phyloP scores from a whole-genome alignment of 352 stramenopile genomes.

The Thalassiosira livingstoniorum region DNA sequence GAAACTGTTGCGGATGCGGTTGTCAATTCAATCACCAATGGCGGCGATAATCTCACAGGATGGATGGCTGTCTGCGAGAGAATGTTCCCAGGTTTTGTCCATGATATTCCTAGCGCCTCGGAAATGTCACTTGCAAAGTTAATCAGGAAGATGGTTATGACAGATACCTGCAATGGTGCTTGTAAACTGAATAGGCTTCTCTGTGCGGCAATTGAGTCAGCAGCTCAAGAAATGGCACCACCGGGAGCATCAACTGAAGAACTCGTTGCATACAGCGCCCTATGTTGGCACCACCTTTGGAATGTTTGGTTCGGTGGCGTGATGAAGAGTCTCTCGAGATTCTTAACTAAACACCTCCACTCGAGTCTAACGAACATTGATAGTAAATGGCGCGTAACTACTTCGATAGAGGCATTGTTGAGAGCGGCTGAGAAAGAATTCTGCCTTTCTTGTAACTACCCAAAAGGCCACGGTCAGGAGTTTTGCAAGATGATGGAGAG shows the following conservation, averaged over 20 bases:
- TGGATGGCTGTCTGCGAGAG: not conserved
- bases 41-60: constrained; percentile 2
- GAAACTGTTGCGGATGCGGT: constrained; percentile 1
- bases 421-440: constrained; percentile 22
- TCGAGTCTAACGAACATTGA: constrained; percentile 22
- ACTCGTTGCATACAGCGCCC: constrained; percentile 2
- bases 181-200: constrained; percentile 9
- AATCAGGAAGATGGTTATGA: not conserved
- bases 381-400: constrained; percentile 2
- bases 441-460: constrained; percentile 21
- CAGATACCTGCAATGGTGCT: constrained; percentile 30
- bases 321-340: constrained; percentile 6
- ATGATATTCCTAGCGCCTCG: constrained; percentile 28
- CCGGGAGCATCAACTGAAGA: not conserved
- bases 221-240: not conserved
- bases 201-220: constrained; percentile 6
- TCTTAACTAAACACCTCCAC: not conserved
- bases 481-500: constrained; percentile 31
- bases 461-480: constrained; percentile 24
- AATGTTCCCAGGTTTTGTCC: not conserved
- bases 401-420: not conserved
- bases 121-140: constrained; percentile 29
- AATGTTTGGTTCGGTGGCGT: constrained; percentile 37
- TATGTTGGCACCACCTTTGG: constrained; percentile 30
- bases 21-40: constrained; percentile 1